Base-by-base conservation (phyloP, 257 asterid species). In the Nyctanthes arbortristis region DNA sequence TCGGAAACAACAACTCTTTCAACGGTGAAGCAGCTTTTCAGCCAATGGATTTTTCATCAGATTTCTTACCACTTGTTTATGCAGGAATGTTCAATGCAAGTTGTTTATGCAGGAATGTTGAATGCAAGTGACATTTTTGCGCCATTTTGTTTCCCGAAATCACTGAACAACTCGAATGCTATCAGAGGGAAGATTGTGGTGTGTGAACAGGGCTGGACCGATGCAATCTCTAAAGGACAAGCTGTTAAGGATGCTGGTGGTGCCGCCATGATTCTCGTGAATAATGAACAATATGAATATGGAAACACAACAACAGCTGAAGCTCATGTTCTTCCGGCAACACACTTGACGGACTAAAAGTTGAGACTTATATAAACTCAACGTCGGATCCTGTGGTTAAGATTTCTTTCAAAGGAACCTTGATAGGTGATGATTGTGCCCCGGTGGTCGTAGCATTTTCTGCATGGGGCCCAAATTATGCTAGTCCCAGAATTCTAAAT, bases 401-500 rank as follows among this genome's bases (percentile, higher is more conserved):
- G 12, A 72, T 81, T 6, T 1, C 56, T 13, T 81, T 75, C 80
- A 73, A 71, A 72, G 89, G 90, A 43, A 86, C 89, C 2, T 24
- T 78, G 10, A 78, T 78, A 0, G 95, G 88, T 0, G 84, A 78
- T 4, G 32, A 45, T 4, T 54, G 52, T 5, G 85, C 86, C 29
- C 95, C 92, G 0, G 16, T 30, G 0, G 84, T 88, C 16, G 82
- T 87, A 0, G 36, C 56, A 1, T 85, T 81, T 62, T 88, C 95
- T 0, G 57, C 89, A n/a, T n/a, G n/a, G n/a, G n/a, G n/a, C n/a
- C n/a, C n/a, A n/a, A n/a, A n/a, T n/a, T n/a, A n/a, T n/a, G n/a
- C 89, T 1, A 62, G 83, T 37, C 87, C 61, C 0, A 89, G 93
- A 0, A 87, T 89, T 37, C 54, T 89, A 24, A 89, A 89, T 52